Evolutionary conservation across 345 rosid genomes (phyloP), one percentile per base, ranked within the genome.

Genomic region (Rhizophora apiculata): DNA sequence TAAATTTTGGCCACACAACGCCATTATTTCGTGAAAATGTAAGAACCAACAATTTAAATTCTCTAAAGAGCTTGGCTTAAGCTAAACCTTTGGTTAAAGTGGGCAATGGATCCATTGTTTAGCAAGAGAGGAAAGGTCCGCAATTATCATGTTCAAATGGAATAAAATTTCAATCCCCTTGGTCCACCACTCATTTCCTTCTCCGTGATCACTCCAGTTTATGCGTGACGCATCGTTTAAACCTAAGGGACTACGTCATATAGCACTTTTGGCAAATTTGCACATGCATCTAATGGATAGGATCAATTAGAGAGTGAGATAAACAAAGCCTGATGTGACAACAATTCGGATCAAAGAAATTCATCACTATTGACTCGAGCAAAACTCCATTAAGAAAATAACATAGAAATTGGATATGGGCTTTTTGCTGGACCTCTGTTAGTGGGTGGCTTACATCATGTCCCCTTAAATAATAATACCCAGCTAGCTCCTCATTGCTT

Each of bases 181-280:
- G 43, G n/a, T 59, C 46, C 39, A 26, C 30, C 55, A 13, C 27
- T 39, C 16, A 34, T 59, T 36, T 36, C 73, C 16, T 37, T 63
- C 29, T 27, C 22, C 3, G 16, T 15, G 29, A 55, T 10, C 37
- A 34, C 21, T 36, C 62, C 63, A 29, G 63, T 63, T 56, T 18
- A 43, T 2, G 29, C 8, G 63, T 30, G 68, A 63, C 30, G 55
- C 52, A n/a, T 51, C 34, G 39, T 20, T 52, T 22, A 72, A 72
- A 31, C 70, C 16, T 19, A 11, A 65, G 46, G 24, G 29, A 48
- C 27, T 19, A 39, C 66, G 66, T 59, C 71, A 66, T 53, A 11
- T 0, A 46, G 61, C 60, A 24, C 8, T 21, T n/a, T 18, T 37
- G 19, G 24, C n/a, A 1, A 58, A 26, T 6, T 32, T 19, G 49